Evolutionary conservation across 495 filamentous ascomycete species (phyloP), one percentile per base, ranked within the genome.

Genomic region (Talaromyces stipitatus): DNA sequence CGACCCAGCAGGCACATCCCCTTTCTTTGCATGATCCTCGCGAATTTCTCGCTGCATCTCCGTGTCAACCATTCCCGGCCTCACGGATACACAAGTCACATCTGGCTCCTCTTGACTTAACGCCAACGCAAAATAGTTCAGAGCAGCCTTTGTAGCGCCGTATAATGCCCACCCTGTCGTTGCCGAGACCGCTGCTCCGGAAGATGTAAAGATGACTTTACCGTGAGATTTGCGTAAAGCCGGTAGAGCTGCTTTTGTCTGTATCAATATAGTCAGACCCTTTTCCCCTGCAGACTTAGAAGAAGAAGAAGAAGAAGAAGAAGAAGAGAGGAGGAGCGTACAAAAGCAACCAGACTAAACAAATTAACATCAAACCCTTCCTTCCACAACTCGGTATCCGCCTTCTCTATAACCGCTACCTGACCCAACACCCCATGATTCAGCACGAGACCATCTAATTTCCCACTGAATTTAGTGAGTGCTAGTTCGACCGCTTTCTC

Each of bases 1-100:
- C 58, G 85, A 79, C 52, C 84, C 77, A 22, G 74, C 70, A 47
- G 85, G 75, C 86, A 97, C 87, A 18, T 70, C 76, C 0, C 45
- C 45, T 12, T 68, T 67, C 28, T 70, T 67, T 2, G 18, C 20
- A 62, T 92, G 89, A 52, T 82, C 76, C 38, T 92, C 86, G 55
- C 94, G 77, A 30, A 98, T 77, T 47, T 86, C 82, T 47, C 81
- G 80, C 68, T 97, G 94, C 94, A 98, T 98, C 38, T 90, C 88
- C 2, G 94, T 98, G 65, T 97, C 88, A 24, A 94, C 84, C 57
- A 90, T 85, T 5, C 94, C 94, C 0, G 94, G 94, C 41, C 87
- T 82, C 46, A 98, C 75, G 0, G 82, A 71, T 2, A 98, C 66
- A 7, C 79, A 80, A 2, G 80, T 87, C 53, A 96, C 81, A 14